Base-by-base conservation (phyloP, 257 asterid species). In the Solanum clarkiae region DNA sequence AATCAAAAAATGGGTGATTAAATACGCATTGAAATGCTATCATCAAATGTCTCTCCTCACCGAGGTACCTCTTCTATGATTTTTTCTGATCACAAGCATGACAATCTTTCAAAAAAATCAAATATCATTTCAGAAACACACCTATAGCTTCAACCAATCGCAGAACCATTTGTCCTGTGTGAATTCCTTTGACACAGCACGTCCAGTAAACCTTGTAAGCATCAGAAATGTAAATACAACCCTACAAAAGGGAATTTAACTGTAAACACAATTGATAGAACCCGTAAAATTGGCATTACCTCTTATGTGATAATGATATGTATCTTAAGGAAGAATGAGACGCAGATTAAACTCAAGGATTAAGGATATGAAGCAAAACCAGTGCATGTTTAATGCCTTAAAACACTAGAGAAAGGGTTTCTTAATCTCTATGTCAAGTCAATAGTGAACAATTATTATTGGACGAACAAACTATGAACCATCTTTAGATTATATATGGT, bases 171-270 rank as follows among this genome's bases (percentile, higher is more conserved):
- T 96, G 86, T 29, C 99, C 98, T 16, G 98, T 88, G 86, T 96
- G 98, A 86, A 93, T 51, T 77, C 99, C 99, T 84, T 94, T 94
- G 79, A 94, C 90, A 22, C 98, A 93, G 90, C 94, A 87, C 8
- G 93, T 82, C 99, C 99, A 96, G 72, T 96, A 96, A 83, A 96
- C 97, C 93, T 88, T 96, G 85, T 94, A 96, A 11, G 99, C 99
- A 16, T 96, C 99, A 87, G 88, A 36, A 59, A 96, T 94, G 91
- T 94, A 96, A 75, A 94, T 93, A 80, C 98, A 94, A 68, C 99
- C 99, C 99, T 95, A 87, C 80, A 86, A 88, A 54, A 44, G 20
- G 56, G 36, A 62, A 14, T 49, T 75, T 14, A 15, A 49, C 60
- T 53, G 10, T 81, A 80, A 81, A 44, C 44, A 71, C 74, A 79